Conservation (phyloP, 768 basidiomycete genomes). For the Cystobasidium tubakii region DNA sequence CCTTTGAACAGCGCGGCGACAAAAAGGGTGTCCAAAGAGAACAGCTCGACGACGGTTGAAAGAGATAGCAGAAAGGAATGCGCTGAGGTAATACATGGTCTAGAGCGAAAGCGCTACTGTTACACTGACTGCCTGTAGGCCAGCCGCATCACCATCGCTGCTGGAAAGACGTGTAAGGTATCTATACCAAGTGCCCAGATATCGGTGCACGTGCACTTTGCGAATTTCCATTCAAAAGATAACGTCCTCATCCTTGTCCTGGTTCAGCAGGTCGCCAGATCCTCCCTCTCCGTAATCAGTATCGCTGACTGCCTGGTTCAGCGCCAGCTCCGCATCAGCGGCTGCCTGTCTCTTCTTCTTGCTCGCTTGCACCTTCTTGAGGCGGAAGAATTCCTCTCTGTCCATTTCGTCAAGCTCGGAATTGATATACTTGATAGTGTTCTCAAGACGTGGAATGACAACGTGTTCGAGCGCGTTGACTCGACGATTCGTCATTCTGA, state of each 20-base stretch:
- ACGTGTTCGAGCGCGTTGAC: slow-evolving; percentile 99
- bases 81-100: too few species aligned
- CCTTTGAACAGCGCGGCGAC: neutral
- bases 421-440: slow-evolving; percentile 95
- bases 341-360: slow-evolving; percentile 45
- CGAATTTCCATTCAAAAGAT: slow-evolving; percentile 61
- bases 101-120: too few species aligned
- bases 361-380: slow-evolving; percentile 56
- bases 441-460: slow-evolving; percentile 87
- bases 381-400: slow-evolving; percentile 58
- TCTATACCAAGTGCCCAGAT: too few species aligned
- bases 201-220: neutral
- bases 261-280: slow-evolving; percentile 62
- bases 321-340: slow-evolving; percentile 39
- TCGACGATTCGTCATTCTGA: slow-evolving; percentile 95
- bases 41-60: neutral
- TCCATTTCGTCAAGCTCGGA: slow-evolving; percentile 99
- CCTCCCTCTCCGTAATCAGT: slow-evolving; percentile 49
- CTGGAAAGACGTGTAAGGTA: too few species aligned
- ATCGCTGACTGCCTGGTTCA: slow-evolving; percentile 47
- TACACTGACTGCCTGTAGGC: too few species aligned
- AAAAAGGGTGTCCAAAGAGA: neutral
- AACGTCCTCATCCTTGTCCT: slow-evolving; percentile 77
- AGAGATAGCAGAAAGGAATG: slow-evolving; percentile 8
- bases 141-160: too few species aligned